Evolutionary conservation across 768 basidiomycete species (phyloP), one percentile per base, ranked within the genome.

Genomic region (Hysterangium stoloniferum): DNA sequence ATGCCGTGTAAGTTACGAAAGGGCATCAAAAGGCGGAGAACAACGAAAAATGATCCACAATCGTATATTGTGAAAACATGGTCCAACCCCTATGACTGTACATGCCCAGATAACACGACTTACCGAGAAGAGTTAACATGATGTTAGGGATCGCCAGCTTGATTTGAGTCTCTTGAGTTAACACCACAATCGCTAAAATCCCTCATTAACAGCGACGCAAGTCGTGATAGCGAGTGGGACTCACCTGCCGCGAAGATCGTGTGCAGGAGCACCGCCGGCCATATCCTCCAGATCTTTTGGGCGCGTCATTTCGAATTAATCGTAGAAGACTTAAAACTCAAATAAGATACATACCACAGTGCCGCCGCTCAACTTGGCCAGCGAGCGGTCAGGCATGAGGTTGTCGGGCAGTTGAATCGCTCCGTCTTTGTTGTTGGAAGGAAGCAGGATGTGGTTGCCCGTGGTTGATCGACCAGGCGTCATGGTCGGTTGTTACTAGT

Each of bases 211-310:
- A 33, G 20, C n/a, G 27, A 29, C 25, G 17, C 28, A 6, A 34
- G 25, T 12, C 19, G 13, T 13, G 3, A 9, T 35, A 43, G 34
- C 24, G n/a, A 28, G 35, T 45, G 9, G 4, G 19, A 53, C 60
- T 27, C 57, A 76, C 76, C 69, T 17, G 70, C 72, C 4, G 80
- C 78, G 56, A 81, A 79, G 4, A 69, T 44, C 4, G 80, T 80
- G 60, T 82, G 77, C 22, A 82, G 59, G n/a, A 80, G 54, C 1
- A 82, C 79, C 0, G 80, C 79, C 1, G 80, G 80, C 80, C 80
- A 84, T 57, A 82, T 80, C 47, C 74, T 71, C 75, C 77, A 81
- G 11, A 82, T 70, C 65, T 68, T 25, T 12, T 5, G 27, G 9
- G 29, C 22, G 25, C n/a, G 32, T 19, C 4, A 50, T 27, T 36